These are phyloP conservation scores for Schizopora paradoxa DNA, from an alignment of 1,284 basidiomycete species.

Conservation along the genomic window DNA sequence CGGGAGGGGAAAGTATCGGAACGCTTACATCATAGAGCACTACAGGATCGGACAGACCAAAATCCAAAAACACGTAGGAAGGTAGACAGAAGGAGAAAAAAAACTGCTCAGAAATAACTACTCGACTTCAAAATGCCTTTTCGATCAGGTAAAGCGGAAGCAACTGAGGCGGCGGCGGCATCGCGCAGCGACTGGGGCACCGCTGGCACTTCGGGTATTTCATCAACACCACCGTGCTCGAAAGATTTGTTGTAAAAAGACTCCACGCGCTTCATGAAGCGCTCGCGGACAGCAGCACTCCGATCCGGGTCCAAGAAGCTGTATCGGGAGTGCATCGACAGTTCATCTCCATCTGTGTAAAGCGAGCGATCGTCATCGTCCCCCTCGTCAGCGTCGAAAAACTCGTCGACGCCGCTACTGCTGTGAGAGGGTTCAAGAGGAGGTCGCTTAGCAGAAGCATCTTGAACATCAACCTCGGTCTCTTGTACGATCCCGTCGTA, in stretches of 20 bases:
- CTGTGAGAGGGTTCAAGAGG: not conserved
- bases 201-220: constrained; percentile 13
- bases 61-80: not conserved
- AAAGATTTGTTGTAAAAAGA: constrained; percentile 1
- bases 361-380: constrained; percentile 6
- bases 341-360: too few species aligned
- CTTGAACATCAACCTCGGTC: not conserved
- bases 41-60: too few species aligned
- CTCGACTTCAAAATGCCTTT: constrained; percentile 2
- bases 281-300: constrained; percentile 13
- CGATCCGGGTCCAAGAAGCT: constrained; percentile 14
- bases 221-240: constrained; percentile 3
- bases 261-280: constrained; percentile 13
- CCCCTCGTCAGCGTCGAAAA: constrained; percentile 4
- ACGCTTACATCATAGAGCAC: too few species aligned
- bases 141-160: too few species aligned
- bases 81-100: not conserved
- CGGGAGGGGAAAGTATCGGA: too few species aligned
- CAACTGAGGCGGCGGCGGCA: not conserved
- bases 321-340: constrained; percentile 13
- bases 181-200: constrained; percentile 9
- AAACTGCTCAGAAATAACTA: constrained; percentile 1
- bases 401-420: not conserved
- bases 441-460: not conserved
- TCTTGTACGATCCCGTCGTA: not conserved